phyloP scores from a whole-genome alignment of 2,329 filamentous ascomycete species.

The Paraphoma chrysanthemicola region DNA sequence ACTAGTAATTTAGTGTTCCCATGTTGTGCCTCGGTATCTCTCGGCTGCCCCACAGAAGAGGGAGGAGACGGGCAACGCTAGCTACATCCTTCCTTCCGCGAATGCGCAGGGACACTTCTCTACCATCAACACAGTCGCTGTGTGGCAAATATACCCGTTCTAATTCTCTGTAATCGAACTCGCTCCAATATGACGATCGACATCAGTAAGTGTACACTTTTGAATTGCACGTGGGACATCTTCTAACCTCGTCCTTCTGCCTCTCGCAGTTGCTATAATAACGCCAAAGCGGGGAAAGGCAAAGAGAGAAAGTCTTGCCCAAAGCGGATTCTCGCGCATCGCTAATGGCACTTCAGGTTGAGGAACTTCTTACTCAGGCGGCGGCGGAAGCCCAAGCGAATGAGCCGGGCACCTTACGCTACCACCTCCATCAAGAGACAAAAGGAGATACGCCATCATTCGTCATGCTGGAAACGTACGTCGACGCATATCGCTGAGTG shows the following conservation, averaged over 20 bases:
- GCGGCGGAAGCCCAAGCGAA: slow-evolving; percentile 37
- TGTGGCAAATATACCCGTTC: too few relatives aligned
- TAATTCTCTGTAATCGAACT: too few relatives aligned
- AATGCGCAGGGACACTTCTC: too few relatives aligned
- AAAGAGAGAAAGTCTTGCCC: slow-evolving; percentile 29
- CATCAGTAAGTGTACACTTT: background rate
- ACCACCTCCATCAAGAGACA: slow-evolving; percentile 39
- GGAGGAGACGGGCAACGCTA: slow-evolving; percentile 14
- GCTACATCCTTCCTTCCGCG: background rate
- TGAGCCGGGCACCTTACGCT: slow-evolving; percentile 43
- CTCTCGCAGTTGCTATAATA: slow-evolving; percentile 30
- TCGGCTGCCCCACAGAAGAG: slow-evolving; percentile 21
- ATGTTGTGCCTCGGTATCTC: slow-evolving; percentile 30
- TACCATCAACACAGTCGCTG: too few relatives aligned
- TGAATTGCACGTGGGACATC: background rate
- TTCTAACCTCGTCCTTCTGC: background rate
- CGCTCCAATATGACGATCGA: background rate
- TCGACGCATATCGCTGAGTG: background rate
- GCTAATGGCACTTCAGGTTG: slow-evolving; percentile 25
- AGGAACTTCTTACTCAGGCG: slow-evolving; percentile 34
- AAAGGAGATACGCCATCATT: slow-evolving; percentile 35
- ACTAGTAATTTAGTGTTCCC: background rate
- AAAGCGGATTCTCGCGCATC: background rate
- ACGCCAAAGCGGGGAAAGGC: slow-evolving; percentile 40
- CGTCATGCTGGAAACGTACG: slow-evolving; percentile 44